Evolutionary conservation across 441 rosid genomes (phyloP), one percentile per base, ranked within the genome.

Genomic region (Gossypium gossypioides): DNA sequence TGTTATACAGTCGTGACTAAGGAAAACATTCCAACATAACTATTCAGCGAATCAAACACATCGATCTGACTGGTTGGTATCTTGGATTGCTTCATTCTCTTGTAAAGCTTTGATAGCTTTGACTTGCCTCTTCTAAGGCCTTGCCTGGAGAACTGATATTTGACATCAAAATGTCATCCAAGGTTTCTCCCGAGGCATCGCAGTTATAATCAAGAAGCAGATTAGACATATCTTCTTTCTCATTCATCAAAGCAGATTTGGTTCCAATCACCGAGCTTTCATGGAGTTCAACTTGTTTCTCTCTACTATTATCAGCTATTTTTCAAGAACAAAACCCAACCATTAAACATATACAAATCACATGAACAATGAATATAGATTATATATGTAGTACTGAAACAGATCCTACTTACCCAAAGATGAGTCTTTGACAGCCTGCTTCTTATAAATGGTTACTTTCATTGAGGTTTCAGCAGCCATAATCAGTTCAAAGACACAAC

Each of bases 371-470:
- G 15, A 50, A 16, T 27, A 25, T 25, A n/a, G 18, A 67, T 55
- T 34, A 32, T 22, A 24, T 25, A 7, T 50, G 8, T 60, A 60
- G 34, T 27, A 15, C 44, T 15, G 65, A 60, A 60, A 29, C 19
- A 4, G 12, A 52, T 48, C 51, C 50, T 40, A 44, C 56, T 65
- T 65, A 46, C 69, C 34, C 1, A n/a, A 15, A 21, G 69, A 65
- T 46, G 56, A 10, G 24, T 65, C 56, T 44, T 22, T 54, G 46
- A 13, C 29, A 10, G 50, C 19, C 10, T 51, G 58, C 22, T 69
- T 69, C 55, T 79, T 27, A 80, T 72, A 8, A 82, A 69, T 69
- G 72, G 60, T 54, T 32, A 69, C 72, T 15, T 69, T 55, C 16
- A 69, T 22, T 6, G 29, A 32, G 50, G 73, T 57, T 32, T 37